Evolutionary conservation across 1,139 yeast genomes (phyloP).

Genomic region (Protomyces pachydermus): DNA sequence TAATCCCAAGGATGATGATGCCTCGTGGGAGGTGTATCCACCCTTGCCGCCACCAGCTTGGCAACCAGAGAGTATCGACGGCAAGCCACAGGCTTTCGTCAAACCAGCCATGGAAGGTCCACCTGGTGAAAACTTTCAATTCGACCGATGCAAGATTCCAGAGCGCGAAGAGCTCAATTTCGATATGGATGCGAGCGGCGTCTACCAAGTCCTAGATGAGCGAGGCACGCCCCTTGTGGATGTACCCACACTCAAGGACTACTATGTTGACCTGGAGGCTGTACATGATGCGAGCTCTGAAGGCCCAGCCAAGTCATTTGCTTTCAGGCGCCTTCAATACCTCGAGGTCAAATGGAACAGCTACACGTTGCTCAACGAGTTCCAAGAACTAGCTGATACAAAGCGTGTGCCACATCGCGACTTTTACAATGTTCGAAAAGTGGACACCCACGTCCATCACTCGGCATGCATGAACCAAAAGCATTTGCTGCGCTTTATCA

Average conservation of each 20-base stretch:
- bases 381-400: constrained; percentile 84
- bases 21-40: constrained; percentile 77
- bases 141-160: constrained; percentile 62
- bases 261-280: constrained; percentile 72
- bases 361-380: constrained; percentile 80
- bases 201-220: constrained; percentile 56
- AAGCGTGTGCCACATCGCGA: constrained; percentile 88
- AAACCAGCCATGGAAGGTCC: constrained; percentile 34
- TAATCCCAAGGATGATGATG: constrained; percentile 70
- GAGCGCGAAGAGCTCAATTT: constrained; percentile 51
- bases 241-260: constrained; percentile 77
- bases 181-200: constrained; percentile 56
- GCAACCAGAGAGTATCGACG: constrained; percentile 39
- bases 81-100: constrained; percentile 34
- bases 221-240: constrained; percentile 38
- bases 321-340: constrained; percentile 86
- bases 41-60: constrained; percentile 92
- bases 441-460: constrained; percentile 98
- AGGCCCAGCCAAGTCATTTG: constrained; percentile 97
- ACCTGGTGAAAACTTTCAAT: constrained; percentile 54
- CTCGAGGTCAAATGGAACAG: constrained; percentile 96
- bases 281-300: constrained; percentile 72
- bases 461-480: constrained; percentile 99
- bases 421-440: constrained; percentile 95
- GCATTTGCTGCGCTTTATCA: constrained; percentile 87